Evolutionary conservation across 225 moss, liverwort and hornwort genomes (phyloP), one percentile per base, ranked within the genome.

Genomic region (Pseudisothecium myosuroides): DNA sequence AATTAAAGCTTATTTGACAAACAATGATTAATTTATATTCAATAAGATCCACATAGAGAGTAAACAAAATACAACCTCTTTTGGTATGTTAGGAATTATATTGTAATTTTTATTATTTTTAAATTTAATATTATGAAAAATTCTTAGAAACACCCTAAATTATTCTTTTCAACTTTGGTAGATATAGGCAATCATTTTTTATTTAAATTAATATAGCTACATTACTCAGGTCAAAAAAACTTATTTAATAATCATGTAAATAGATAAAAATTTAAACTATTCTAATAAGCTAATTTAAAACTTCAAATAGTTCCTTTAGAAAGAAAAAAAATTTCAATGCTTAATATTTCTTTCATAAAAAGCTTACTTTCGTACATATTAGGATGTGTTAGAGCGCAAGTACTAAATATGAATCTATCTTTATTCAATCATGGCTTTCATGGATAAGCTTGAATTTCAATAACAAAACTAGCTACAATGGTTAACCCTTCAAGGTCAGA

Each of bases 381-480:
- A 13, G 29, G 74, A 78, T 26, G 21, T 16, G 5, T 36, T 37
- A 54, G 7, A 34, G 4, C 14, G 39, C 14, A 37, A 24, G 6
- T 22, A 47, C 6, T 21, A 63, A 62, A n/a, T 19, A 64, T 82
- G 45, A 56, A 69, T 34, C 13, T 31, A 43, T 49, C 0, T 20
- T 0, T 49, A 49, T 19, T 75, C 12, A 47, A 75, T 75, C 76
- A 20, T 50, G 7, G 2, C 2, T 9, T 12, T 73, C 6, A 43
- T 45, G 4, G 16, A 41, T 16, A 73, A 43, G 5, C 9, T 43
- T 27, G 16, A 72, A 72, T 43, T 73, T 73, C 28, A 43, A 17
- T 28, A 17, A 17, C 10, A 73, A 73, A 71, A 26, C 5, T 41
- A 72, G 24, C 1, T 0, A 0, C 9, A 43, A 14, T 20, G 5